Percentiles rank a stretch among this genome's conserved stretches.
These are phyloP conservation scores for Dimocarpus longan DNA, from an alignment of 345 rosid genomes.

Conservation along the genomic window DNA sequence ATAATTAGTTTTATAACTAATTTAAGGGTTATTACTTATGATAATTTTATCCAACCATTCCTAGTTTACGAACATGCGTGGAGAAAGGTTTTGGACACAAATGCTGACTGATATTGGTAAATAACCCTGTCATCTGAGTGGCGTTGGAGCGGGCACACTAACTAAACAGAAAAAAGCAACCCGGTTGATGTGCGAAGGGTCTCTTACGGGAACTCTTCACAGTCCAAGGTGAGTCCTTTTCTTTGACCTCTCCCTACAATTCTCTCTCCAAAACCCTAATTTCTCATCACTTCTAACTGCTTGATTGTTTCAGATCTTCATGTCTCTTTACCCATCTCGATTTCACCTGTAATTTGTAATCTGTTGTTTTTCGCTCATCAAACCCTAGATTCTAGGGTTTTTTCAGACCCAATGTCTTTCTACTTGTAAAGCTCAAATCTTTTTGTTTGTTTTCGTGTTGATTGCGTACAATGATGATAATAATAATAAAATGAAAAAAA, in stretches of 20 bases:
- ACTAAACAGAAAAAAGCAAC: not conserved
- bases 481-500: not conserved
- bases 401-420: not conserved
- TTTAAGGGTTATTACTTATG: too few relatives aligned
- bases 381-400: constrained; percentile 3
- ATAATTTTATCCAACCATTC: too few relatives aligned
- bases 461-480: not conserved
- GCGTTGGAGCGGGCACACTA: not conserved
- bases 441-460: not conserved
- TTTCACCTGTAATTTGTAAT: not conserved
- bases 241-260: not conserved
- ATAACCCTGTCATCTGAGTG: not conserved
- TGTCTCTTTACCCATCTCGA: not conserved
- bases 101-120: not conserved
- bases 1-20: too few relatives aligned
- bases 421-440: not conserved
- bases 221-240: constrained; percentile 52
- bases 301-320: constrained; percentile 22
- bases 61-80: too few relatives aligned
- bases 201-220: constrained; percentile 11
- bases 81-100: too few relatives aligned
- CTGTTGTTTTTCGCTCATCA: not conserved
- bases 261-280: constrained; percentile 12
- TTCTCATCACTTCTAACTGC: not conserved
- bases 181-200: constrained; percentile 16